Percentiles rank a stretch among this genome's conserved stretches.
phyloP scores from a whole-genome alignment of 2,329 filamentous ascomycete species.

The Fusarium sp. region DNA sequence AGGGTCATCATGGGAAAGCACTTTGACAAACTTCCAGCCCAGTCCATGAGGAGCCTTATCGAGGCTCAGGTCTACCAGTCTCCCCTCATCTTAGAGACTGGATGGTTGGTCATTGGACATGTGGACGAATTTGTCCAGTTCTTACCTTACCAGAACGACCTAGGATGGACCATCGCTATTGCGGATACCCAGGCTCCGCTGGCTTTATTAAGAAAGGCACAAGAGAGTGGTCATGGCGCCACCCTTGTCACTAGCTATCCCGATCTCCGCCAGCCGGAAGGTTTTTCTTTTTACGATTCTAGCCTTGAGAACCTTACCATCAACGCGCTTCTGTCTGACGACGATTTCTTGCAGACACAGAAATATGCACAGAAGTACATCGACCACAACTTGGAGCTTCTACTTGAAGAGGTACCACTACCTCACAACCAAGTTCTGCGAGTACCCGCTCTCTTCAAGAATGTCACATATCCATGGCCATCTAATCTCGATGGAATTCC shows the following conservation, averaged over 20 bases:
- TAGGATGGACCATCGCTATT: conserved; percentile 45
- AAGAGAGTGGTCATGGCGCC: conserved; percentile 43
- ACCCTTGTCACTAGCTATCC: conserved; percentile 2
- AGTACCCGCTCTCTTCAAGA: conserved; percentile 37
- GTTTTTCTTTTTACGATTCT: conserved; percentile 3
- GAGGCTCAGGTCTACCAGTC: no score
- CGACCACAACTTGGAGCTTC: conserved; percentile 34
- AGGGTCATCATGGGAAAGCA: background rate
- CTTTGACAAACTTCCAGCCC: conserved; percentile 38
- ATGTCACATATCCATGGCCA: background rate
- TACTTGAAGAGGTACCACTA: conserved; percentile 41
- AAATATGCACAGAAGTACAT: conserved; percentile 26
- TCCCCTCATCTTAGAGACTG: conserved; percentile 23
- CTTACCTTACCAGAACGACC: conserved; percentile 29
- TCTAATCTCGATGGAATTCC: background rate
- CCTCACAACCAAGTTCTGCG: conserved; percentile 37
- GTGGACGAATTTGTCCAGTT: conserved; percentile 40
- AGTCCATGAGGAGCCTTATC: no score
- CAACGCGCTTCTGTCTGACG: conserved; percentile 19
- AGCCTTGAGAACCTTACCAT: conserved; percentile 7
- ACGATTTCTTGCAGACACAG: conserved; percentile 13
- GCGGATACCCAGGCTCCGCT: conserved; percentile 43
- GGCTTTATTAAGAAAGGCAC: conserved; percentile 39
- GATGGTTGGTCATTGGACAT: conserved; percentile 43
- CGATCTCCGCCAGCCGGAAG: conserved; percentile 6